Conservation (phyloP, 2,329 filamentous ascomycete species). For the Venturia carpophila region DNA sequence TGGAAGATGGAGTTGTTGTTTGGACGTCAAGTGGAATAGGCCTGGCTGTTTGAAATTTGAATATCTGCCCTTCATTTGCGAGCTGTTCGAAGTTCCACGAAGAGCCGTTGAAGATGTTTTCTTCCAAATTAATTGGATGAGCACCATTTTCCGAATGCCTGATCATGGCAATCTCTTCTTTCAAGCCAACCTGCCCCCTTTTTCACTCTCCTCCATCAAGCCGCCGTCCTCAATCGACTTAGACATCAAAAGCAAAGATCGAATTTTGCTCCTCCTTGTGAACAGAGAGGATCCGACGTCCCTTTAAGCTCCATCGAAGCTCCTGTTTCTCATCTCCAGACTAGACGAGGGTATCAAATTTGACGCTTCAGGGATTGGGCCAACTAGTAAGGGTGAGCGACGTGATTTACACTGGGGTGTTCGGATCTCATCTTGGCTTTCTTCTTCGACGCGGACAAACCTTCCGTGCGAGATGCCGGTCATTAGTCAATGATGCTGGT, state of each 20-base stretch:
- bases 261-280: neutral
- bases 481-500: neutral
- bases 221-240: neutral
- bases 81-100: neutral
- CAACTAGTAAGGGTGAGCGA: slow-evolving; percentile 7
- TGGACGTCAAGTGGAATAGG: neutral
- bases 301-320: slow-evolving; percentile 5
- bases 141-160: neutral
- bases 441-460: neutral
- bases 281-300: slow-evolving; percentile 1
- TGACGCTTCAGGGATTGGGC: neutral
- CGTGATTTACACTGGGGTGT: neutral
- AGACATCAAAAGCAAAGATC: neutral
- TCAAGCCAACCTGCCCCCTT: neutral
- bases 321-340: neutral
- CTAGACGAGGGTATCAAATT: slow-evolving; percentile 7
- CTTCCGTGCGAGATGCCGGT: neutral
- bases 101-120: neutral
- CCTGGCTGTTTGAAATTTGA: too few species aligned
- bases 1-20: neutral
- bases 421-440: neutral
- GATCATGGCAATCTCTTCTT: neutral
- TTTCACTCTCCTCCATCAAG: neutral
- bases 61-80: neutral
- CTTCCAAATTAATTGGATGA: neutral